phyloP scores from a whole-genome alignment of 2,329 filamentous ascomycete genomes.

The Fusarium compactum region DNA sequence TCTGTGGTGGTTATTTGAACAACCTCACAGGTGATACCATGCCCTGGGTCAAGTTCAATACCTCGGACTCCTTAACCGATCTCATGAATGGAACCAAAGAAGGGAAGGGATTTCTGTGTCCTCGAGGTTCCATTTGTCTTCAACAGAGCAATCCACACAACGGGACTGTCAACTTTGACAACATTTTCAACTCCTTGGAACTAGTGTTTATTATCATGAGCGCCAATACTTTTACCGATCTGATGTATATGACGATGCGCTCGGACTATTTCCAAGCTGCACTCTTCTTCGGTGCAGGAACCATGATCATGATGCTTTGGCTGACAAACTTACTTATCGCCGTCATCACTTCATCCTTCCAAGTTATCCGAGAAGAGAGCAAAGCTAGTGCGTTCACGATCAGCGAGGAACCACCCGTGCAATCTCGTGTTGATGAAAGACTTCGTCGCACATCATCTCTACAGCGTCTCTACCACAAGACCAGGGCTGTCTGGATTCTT shows the following conservation, averaged over 20 bases:
- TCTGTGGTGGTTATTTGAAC: conserved; percentile 87
- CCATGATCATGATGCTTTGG: conserved; percentile 96
- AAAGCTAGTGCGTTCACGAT: conserved; percentile 92
- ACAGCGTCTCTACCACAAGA: conserved; percentile 80
- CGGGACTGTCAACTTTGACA: conserved; percentile 92
- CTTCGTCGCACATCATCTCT: conserved; percentile 60
- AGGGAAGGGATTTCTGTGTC: conserved; percentile 90
- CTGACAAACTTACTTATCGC: conserved; percentile 94
- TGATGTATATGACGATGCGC: conserved; percentile 93
- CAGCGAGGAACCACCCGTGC: conserved; percentile 66
- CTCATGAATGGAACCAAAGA: conserved; percentile 63
- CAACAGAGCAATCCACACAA: conserved; percentile 83
- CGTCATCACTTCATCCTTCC: conserved; percentile 98
- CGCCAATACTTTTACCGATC: conserved; percentile 93
- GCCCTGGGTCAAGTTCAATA: conserved; percentile 73
- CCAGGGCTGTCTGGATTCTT: conserved; percentile 80
- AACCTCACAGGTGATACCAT: conserved; percentile 66
- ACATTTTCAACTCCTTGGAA: conserved; percentile 91
- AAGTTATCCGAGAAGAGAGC: conserved; percentile 97
- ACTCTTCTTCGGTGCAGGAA: conserved; percentile 78
- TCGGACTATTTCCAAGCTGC: conserved; percentile 91
- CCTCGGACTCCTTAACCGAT: conserved; percentile 56
- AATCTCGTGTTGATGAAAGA: conserved; percentile 55
- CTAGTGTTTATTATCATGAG: conserved; percentile 99
- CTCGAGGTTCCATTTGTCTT: conserved; percentile 83